A percentile compares a stretch with the other conserved stretches of the same genome.
phyloP scores from a whole-genome alignment of 176 grass and related monocot genomes.

The Aegilops sharonensis region DNA sequence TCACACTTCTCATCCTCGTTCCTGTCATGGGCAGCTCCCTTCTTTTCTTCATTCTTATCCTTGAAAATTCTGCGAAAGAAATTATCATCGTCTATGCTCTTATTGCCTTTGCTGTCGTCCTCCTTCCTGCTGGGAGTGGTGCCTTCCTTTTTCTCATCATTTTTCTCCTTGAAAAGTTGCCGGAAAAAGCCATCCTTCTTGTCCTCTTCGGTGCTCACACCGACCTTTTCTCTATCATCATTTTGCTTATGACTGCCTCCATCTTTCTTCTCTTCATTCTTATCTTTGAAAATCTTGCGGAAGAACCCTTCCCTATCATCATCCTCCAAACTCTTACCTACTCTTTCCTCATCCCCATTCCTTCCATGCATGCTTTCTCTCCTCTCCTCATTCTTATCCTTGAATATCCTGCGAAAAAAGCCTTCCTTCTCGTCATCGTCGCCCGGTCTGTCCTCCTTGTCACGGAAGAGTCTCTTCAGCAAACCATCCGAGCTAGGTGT shows the following conservation, averaged over 20 bases:
- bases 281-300: constrained; percentile 75
- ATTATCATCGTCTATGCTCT: constrained; percentile 59
- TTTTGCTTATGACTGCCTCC: constrained; percentile 11
- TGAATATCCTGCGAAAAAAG: constrained; percentile 88
- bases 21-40: constrained; percentile 45
- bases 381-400: constrained; percentile 90
- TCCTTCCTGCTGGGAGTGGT: constrained; percentile 46
- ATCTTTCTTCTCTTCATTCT: constrained; percentile 66
- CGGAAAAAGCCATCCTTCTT: constrained; percentile 64
- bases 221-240: constrained; percentile 43
- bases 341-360: constrained; percentile 53
- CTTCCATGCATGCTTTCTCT: constrained; percentile 47
- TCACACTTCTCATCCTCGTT: constrained; percentile 70
- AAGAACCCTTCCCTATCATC: constrained; percentile 89
- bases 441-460: constrained; percentile 59
- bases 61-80: constrained; percentile 95
- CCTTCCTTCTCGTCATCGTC: constrained; percentile 88
- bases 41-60: constrained; percentile 95
- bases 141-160: constrained; percentile 78
- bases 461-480: constrained; percentile 63
- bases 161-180: constrained; percentile 89
- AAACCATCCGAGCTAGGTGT: constrained; percentile 65
- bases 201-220: constrained; percentile 49
- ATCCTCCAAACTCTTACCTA: constrained; percentile 62
- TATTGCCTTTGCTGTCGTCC: constrained; percentile 39